A percentile compares a stretch with the other conserved stretches of the same genome.
phyloP scores from a whole-genome alignment of 495 filamentous ascomycete species.

The Thozetella sp. region DNA sequence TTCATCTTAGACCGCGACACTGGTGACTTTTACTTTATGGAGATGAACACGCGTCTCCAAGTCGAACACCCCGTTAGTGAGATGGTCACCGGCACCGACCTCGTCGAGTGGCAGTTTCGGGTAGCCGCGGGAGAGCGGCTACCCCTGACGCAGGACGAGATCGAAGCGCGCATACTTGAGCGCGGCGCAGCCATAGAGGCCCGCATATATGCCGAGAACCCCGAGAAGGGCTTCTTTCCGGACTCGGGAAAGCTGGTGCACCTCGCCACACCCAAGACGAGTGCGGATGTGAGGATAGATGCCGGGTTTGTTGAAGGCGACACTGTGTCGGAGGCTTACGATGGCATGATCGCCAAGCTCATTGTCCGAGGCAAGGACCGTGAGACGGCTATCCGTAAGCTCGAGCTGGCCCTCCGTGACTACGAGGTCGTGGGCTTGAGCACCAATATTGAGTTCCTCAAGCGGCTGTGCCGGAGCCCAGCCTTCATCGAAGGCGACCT shows the following conservation, averaged over 20 bases:
- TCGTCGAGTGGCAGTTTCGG: conserved; percentile 95
- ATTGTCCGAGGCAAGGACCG: conserved; percentile 85
- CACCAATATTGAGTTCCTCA: conserved; percentile 97
- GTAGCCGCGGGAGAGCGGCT: conserved; percentile 85
- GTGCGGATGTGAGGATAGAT: conserved; percentile 82
- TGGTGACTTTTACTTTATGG: conserved; percentile 97
- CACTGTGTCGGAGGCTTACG: conserved; percentile 92
- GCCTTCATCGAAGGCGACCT: conserved; percentile 87
- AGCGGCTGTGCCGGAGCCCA: conserved; percentile 75
- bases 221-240: conserved; percentile 85
- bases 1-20: conserved; percentile 98
- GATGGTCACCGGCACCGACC: conserved; percentile 92
- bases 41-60: conserved; percentile 98
- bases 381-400: conserved; percentile 79
- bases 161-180: conserved; percentile 74
- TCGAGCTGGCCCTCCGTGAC: conserved; percentile 78
- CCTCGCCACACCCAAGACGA: conserved; percentile 69
- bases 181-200: conserved; percentile 91
- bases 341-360: conserved; percentile 98
- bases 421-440: conserved; percentile 92
- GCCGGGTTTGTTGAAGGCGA: conserved; percentile 91
- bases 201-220: conserved; percentile 95
- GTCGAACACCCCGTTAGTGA: conserved; percentile 98
- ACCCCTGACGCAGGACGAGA: conserved; percentile 83
- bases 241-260: conserved; percentile 90